Evolutionary conservation across 2,329 filamentous ascomycete genomes (phyloP).

Genomic region (Biscogniauxia mediterranea): DNA sequence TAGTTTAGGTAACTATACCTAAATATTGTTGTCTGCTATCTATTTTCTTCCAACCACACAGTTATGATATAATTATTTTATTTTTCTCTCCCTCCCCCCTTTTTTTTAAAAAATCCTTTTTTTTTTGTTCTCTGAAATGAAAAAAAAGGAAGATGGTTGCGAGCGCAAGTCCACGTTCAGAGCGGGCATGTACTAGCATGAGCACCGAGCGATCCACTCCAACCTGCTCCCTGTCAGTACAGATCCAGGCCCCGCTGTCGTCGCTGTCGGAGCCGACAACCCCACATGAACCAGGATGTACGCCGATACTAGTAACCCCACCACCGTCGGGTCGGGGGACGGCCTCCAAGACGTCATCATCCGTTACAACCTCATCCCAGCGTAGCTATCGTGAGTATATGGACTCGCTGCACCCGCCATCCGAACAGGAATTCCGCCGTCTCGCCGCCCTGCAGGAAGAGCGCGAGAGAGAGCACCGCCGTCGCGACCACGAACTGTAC

Average conservation of each 20-base stretch:
- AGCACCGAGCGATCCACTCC: no score
- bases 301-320: slow-evolving; percentile 23
- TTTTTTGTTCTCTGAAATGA: no score
- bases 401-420: slow-evolving; percentile 49
- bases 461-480: slow-evolving; percentile 44
- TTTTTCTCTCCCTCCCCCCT: no score
- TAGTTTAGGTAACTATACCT: no score
- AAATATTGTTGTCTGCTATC: no score
- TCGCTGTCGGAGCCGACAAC: not conserved
- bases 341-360: slow-evolving; percentile 17
- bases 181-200: no score
- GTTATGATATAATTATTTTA: no score
- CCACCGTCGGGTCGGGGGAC: slow-evolving; percentile 18
- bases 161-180: no score
- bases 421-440: slow-evolving; percentile 44
- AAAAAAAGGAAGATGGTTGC: no score
- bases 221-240: no score
- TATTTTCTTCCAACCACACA: no score
- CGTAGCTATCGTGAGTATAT: slow-evolving; percentile 44
- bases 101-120: no score
- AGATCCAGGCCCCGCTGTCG: not conserved
- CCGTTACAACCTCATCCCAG: slow-evolving; percentile 23
- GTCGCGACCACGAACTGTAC: slow-evolving; percentile 38
- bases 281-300: not conserved
- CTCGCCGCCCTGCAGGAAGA: slow-evolving; percentile 50